Percentiles rank a stretch among this genome's conserved stretches.
Conservation (phyloP, 108 stramenopile species). For the Conticribra guillardii region DNA sequence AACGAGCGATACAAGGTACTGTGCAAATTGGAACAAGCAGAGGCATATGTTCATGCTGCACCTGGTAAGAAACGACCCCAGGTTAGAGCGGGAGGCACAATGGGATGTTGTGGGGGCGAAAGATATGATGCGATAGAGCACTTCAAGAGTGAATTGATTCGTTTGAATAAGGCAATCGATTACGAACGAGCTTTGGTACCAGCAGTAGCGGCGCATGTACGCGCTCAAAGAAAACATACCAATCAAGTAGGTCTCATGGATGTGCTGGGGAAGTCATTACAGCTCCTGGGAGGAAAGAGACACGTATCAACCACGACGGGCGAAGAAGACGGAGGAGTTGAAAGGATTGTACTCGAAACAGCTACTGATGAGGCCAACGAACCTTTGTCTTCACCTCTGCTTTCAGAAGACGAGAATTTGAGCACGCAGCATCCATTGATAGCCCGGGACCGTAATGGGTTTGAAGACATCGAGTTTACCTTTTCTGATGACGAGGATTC, state of each 20-base stretch:
- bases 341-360: no score
- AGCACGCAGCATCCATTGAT: no score
- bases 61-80: neutral
- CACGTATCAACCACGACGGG: neutral
- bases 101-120: constrained; percentile 29
- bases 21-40: constrained; percentile 39
- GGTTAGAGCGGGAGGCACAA: neutral
- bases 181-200: constrained; percentile 10
- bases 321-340: no score
- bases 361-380: no score
- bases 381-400: no score
- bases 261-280: neutral
- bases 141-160: constrained; percentile 32
- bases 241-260: neutral
- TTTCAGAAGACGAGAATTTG: no score
- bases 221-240: neutral
- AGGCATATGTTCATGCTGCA: constrained; percentile 21
- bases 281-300: neutral
- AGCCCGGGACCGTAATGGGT: no score
- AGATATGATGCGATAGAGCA: constrained; percentile 30
- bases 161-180: constrained; percentile 39
- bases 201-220: neutral
- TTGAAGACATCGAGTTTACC: neutral
- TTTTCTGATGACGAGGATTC: constrained; percentile 20
- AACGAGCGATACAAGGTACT: constrained; percentile 21